Conservation (phyloP, 2,329 filamentous ascomycete species). For the Ceratocystis colombiana region DNA sequence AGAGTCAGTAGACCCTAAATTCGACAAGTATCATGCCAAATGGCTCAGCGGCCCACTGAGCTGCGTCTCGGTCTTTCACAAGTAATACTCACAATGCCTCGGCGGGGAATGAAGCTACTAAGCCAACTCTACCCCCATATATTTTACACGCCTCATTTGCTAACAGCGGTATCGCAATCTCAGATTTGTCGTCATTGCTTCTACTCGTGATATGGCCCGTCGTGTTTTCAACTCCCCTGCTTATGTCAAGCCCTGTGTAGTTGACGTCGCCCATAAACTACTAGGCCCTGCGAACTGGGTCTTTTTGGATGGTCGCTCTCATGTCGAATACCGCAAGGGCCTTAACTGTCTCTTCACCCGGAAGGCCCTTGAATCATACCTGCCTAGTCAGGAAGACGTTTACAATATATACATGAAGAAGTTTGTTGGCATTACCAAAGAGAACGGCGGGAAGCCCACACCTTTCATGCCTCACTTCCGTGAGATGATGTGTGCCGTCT, state of each 20-base stretch:
- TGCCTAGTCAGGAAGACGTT: conserved; percentile 85
- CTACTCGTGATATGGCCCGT: conserved; percentile 85
- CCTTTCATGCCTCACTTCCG: conserved; percentile 90
- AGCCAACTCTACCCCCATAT: not conserved
- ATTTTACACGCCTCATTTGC: not conserved
- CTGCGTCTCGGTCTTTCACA: conserved; percentile 98
- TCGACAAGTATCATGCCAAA: conserved; percentile 81
- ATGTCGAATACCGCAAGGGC: conserved; percentile 95
- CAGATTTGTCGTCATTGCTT: conserved; percentile 94
- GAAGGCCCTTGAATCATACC: conserved; percentile 73
- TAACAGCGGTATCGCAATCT: not conserved
- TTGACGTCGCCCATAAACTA: conserved; percentile 88
- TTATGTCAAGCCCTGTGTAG: conserved; percentile 92
- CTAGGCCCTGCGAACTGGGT: conserved; percentile 91
- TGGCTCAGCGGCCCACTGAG: conserved; percentile 86
- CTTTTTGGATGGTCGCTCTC: conserved; percentile 86
- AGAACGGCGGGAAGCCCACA: conserved; percentile 60
- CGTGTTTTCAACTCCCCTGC: conserved; percentile 92
- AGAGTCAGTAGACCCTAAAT: conserved; percentile 82
- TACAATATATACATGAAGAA: conserved; percentile 77
- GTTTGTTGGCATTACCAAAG: conserved; percentile 65
- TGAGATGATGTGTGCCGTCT: conserved; percentile 88
- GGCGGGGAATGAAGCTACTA: too few relatives aligned
- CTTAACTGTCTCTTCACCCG: conserved; percentile 91
- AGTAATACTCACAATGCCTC: conserved; percentile 44